Evolutionary conservation across 139 green algal genomes (phyloP).

Genomic region (Raphidocelis subcapitata): DNA sequence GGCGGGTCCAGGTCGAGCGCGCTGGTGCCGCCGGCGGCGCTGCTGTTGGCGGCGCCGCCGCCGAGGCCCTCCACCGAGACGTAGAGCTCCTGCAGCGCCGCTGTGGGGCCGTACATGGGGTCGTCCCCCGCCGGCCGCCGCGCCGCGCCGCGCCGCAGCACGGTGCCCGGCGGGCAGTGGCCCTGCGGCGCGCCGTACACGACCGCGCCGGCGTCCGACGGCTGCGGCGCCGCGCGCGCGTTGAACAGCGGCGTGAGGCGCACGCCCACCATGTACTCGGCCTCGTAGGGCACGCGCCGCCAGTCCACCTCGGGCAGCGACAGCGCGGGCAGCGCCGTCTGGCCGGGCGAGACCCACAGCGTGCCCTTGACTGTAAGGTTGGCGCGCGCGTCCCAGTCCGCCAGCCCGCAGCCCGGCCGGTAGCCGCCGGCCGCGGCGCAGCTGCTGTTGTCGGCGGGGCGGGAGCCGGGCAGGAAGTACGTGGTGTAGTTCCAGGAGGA

Average conservation of each 20-base stretch:
- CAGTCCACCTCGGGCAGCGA: constrained; percentile 13
- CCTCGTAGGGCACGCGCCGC: constrained; percentile 6
- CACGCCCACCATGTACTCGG: constrained; percentile 22
- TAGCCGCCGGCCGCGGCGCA: not conserved
- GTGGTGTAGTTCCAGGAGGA: constrained; percentile 8
- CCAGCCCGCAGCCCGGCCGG: not conserved
- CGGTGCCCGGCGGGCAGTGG: constrained; percentile 19
- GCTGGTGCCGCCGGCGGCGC: not conserved
- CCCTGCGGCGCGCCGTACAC: constrained; percentile 26
- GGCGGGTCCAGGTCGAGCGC: constrained; percentile 22
- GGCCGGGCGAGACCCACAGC: constrained; percentile 5
- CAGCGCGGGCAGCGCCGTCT: not conserved
- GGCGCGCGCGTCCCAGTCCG: constrained; percentile 10
- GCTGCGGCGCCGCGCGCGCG: not conserved
- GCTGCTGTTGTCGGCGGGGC: constrained; percentile 2
- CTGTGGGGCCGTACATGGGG: constrained; percentile 14
- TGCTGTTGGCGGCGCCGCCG: not conserved
- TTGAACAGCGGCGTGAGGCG: constrained; percentile 5
- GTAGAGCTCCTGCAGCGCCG: constrained; percentile 25
- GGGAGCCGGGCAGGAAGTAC: constrained; percentile 15
- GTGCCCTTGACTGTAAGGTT: constrained; percentile 7
- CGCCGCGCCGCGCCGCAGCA: not conserved
- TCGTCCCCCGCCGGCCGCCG: not conserved
- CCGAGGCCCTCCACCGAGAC: not conserved
- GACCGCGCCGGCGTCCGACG: constrained; percentile 3